Evolutionary conservation across 768 basidiomycete species (phyloP), one percentile per base, ranked within the genome.

Genomic region (Lactarius sp.): DNA sequence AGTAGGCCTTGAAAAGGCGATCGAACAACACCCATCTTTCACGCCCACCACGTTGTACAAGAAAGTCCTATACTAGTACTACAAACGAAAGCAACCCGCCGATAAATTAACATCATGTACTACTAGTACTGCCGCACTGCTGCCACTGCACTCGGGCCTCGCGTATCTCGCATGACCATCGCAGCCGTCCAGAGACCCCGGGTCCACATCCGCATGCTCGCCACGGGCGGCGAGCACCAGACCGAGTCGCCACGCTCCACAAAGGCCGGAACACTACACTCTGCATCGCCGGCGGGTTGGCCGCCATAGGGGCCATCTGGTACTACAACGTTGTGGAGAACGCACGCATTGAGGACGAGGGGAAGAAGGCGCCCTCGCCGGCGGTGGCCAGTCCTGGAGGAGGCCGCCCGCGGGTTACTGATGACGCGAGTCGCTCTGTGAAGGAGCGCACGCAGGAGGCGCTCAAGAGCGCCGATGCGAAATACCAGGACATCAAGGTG

Each of bases 281-380:
- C n/a, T n/a, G n/a, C n/a, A n/a, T n/a, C n/a, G n/a, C n/a, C n/a
- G n/a, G n/a, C n/a, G n/a, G n/a, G n/a, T n/a, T n/a, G n/a, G n/a
- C n/a, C n/a, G n/a, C 53, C 47, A n/a, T 46, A 31, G 62, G 57
- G 1, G 63, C 57, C n/a, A n/a, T 59, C 52, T 65, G 58, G 62
- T 66, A 67, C 55, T 67, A 60, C 37, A 9, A n/a, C 34, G 22
- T 12, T 22, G n/a, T 14, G 31, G 59, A 64, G 31, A 31, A 6
- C 6, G 33, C n/a, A 10, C 57, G 12, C 57, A 33, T 37, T n/a
- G 65, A 56, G 2, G 34, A 37, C 31, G 59, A 61, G 41, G 47
- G 14, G 27, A 44, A 44, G 51, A n/a, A 5, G 52, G 41, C 27
- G n/a, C 34, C 31, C 3, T n/a, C 34, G 31, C 52, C 16, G 36